Evolutionary conservation across 2,329 filamentous ascomycete genomes (phyloP).

Genomic region (Acrocalymma vagum): DNA sequence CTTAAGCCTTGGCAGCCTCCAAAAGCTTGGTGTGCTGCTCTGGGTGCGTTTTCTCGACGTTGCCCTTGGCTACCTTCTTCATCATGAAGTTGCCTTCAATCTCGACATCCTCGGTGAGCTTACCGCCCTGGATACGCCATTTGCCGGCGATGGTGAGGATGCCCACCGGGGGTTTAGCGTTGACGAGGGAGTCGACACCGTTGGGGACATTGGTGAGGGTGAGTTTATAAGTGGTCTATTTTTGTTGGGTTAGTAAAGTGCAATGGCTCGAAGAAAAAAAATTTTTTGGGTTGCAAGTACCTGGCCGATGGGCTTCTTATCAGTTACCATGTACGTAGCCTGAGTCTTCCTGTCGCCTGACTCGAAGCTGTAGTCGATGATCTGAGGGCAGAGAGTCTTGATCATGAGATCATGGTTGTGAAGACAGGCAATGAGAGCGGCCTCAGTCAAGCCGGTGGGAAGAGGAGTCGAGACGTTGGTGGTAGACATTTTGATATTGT

Average conservation of each 20-base stretch:
- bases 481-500: slow-evolving; percentile 40
- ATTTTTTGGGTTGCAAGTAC: slow-evolving; percentile 16
- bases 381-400: slow-evolving; percentile 45
- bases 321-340: slow-evolving; percentile 47
- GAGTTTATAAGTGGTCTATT: slow-evolving; percentile 51
- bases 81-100: slow-evolving; percentile 53
- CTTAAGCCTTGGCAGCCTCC: slow-evolving; percentile 35
- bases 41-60: slow-evolving; percentile 51
- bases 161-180: slow-evolving; percentile 50
- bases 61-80: slow-evolving; percentile 53
- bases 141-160: slow-evolving; percentile 48
- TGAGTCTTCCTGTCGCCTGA: slow-evolving; percentile 37
- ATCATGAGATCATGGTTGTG: slow-evolving; percentile 53
- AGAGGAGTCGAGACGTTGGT: slow-evolving; percentile 48
- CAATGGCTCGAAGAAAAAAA: background rate
- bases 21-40: slow-evolving; percentile 47
- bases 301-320: slow-evolving; percentile 51
- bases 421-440: slow-evolving; percentile 41
- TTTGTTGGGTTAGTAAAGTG: slow-evolving; percentile 3
- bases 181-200: slow-evolving; percentile 49
- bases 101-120: slow-evolving; percentile 48
- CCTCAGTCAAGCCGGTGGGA: slow-evolving; percentile 29
- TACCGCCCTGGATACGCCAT: slow-evolving; percentile 44
- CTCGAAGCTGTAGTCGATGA: slow-evolving; percentile 43
- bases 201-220: slow-evolving; percentile 47